phyloP scores from a whole-genome alignment of 495 filamentous ascomycete species.

The Aspergillus biplanus region DNA sequence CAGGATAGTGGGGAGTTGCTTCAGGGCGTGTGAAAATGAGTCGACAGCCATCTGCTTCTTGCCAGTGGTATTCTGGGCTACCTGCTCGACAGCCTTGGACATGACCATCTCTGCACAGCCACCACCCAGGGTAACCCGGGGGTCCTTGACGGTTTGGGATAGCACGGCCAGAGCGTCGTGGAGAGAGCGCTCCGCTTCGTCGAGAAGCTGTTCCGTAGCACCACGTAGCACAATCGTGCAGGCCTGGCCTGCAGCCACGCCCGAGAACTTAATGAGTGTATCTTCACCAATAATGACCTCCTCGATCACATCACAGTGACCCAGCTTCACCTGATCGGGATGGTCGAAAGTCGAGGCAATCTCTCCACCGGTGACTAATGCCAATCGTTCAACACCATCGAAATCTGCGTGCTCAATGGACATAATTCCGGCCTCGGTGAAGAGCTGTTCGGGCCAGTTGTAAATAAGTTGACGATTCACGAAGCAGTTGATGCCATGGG shows the following conservation, averaged over 20 bases:
- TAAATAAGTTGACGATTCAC: constrained; percentile 99
- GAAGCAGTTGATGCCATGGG: constrained; percentile 99
- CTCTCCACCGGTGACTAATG: constrained; percentile 94
- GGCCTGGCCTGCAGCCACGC: constrained; percentile 89
- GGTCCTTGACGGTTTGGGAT: constrained; percentile 94
- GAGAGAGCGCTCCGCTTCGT: constrained; percentile 93
- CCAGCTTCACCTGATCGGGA: constrained; percentile 94
- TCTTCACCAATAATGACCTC: constrained; percentile 98
- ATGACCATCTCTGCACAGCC: constrained; percentile 98
- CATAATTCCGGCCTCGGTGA: constrained; percentile 95
- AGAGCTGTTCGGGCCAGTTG: constrained; percentile 99
- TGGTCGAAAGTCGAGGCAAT: constrained; percentile 98
- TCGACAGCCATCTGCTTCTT: constrained; percentile 96
- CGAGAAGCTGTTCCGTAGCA: constrained; percentile 93
- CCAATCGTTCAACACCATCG: constrained; percentile 93
- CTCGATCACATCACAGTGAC: constrained; percentile 93
- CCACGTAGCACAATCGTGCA: constrained; percentile 97
- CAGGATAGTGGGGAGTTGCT: constrained; percentile 93
- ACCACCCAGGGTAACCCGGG: constrained; percentile 90
- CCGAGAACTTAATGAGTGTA: constrained; percentile 94
- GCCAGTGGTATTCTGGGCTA: constrained; percentile 89
- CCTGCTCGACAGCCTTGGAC: constrained; percentile 95
- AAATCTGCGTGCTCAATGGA: constrained; percentile 99
- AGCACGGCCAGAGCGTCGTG: constrained; percentile 97
- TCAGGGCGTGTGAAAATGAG: constrained; percentile 83